phyloP scores from a whole-genome alignment of 768 basidiomycete species.

The Cystofilobasidium ferigula region DNA sequence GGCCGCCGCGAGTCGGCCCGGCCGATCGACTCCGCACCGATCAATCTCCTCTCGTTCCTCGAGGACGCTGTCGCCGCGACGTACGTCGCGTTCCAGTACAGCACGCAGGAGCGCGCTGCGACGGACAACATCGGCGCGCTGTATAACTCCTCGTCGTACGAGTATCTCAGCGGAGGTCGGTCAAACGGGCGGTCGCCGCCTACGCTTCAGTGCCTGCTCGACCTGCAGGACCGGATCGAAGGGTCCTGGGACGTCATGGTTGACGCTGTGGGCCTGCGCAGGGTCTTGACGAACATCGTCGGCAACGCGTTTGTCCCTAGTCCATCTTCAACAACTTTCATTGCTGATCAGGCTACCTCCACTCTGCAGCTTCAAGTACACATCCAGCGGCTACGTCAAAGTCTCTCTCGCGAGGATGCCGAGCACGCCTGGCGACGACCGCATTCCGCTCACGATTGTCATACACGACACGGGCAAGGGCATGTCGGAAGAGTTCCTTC shows the following conservation, averaged over 20 bases:
- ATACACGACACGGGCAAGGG: slow-evolving; percentile 79
- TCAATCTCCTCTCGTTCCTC: neutral
- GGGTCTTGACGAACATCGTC: slow-evolving; percentile 86
- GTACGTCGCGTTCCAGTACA: neutral
- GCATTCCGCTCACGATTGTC: slow-evolving; percentile 63
- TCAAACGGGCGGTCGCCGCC: neutral
- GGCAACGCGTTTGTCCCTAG: slow-evolving; percentile 48
- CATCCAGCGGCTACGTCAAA: slow-evolving; percentile 57
- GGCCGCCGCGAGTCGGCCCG: neutral
- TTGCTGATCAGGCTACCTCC: neutral
- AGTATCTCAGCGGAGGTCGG: too few species aligned
- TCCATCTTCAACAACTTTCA: neutral
- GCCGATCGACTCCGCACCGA: slow-evolving; percentile 31
- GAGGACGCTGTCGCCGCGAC: neutral
- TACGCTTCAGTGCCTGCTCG: neutral
- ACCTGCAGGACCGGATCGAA: slow-evolving; percentile 33
- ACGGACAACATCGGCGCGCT: neutral
- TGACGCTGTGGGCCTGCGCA: slow-evolving; percentile 81
- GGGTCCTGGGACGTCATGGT: slow-evolving; percentile 79
- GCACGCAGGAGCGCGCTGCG: neutral
- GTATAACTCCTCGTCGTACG: neutral
- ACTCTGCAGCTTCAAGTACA: slow-evolving; percentile 1
- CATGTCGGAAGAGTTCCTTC: slow-evolving; percentile 1
- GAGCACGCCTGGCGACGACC: slow-evolving; percentile 42
- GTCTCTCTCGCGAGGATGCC: slow-evolving; percentile 55